Evolutionary conservation across 331 rosid species (phyloP), one percentile per base, ranked within the genome.

Genomic region (Erythrophleum ivorense): DNA sequence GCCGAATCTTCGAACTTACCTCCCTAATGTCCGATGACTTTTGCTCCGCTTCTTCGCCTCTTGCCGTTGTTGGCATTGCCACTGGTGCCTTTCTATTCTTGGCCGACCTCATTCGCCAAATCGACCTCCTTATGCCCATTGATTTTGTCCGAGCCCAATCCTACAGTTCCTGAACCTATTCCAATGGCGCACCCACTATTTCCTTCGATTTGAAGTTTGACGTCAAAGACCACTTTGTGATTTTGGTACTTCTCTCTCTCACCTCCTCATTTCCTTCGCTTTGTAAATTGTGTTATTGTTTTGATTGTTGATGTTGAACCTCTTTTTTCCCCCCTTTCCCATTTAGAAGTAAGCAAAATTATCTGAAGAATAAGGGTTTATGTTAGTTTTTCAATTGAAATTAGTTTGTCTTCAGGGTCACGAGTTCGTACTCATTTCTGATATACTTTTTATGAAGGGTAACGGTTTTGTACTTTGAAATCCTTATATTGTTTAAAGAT

Each of bases 51-150:
- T 76, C 90, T 63, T 62, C 84, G 6, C 83, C 88, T 3, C 92
- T 92, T n/a, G 87, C 85, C n/a, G 40, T 92, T 6, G 89, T 92
- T 21, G 98, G 98, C 64, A 92, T 94, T 0, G 94, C 94, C 86
- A 94, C 97, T 5, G 98, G 98, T 45, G 97, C 97, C 0, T 90
- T 92, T 50, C 40, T 91, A 59, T 94, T 94, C 89, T 65, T 91
- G 11, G 98, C 97, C 45, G 98, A 92, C 89, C 77, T 94, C 8
- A 97, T 89, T 75, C 91, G 97, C 41, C 87, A 63, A 80, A 83
- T 94, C 50, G 73, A 80, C 14, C 85, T 94, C 36, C 92, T 97
- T 3, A 31, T 92, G 62, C 16, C 90, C 21, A 87, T 94, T 6
- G 97, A 94, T 81, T 83, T 92, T 14, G 75, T 94, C 45, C 87